Evolutionary conservation across 2,329 filamentous ascomycete genomes (phyloP), one percentile per base, ranked within the genome.

Genomic region (Fusarium piperis): DNA sequence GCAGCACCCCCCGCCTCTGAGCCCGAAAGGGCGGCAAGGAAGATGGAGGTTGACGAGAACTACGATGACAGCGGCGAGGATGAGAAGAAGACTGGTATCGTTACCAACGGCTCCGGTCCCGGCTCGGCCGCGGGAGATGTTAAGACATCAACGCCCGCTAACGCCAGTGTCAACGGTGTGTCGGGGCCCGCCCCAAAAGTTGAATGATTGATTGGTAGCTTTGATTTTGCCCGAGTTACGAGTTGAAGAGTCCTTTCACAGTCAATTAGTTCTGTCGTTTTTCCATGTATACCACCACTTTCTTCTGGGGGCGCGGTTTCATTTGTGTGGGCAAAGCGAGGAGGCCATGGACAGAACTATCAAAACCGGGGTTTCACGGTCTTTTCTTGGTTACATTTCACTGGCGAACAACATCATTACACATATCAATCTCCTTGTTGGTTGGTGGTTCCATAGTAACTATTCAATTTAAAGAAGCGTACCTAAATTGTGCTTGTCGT

Each of bases 11-110:
- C 87, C 20, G 81, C 70, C 2, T 65, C 86, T 18, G 95, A 98
- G 83, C 93, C 94, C 11, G 90, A 93, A 80, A 85, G 90, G 59
- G 94, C 96, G 35, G 94, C 94, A 20, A 89, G 96, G 23, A 97
- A 97, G 82, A 97, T 99, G 90, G 95, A 98, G 8, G 93, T 98
- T 20, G 95, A 99, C 74, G 96, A 99, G 80, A 93, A 98, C 79
- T 98, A 99, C 77, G 95, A 98, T 79, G 95, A 98, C 77, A 95
- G 95, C 64, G 94, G 90, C 6, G 95, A 97, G 73, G 95, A 98
- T 66, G 92, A 96, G 64, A 91, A 92, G 83, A 92, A 92, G 79
- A 79, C 80, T 2, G 80, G 77, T 3, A 77, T 80, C 16, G 79
- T 82, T 1, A 78, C 82, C 15, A 82, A 87, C 81, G 72, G 81